Base-by-base conservation (phyloP, 2,329 filamentous ascomycete species). In the Camptophora hylomeconis region DNA sequence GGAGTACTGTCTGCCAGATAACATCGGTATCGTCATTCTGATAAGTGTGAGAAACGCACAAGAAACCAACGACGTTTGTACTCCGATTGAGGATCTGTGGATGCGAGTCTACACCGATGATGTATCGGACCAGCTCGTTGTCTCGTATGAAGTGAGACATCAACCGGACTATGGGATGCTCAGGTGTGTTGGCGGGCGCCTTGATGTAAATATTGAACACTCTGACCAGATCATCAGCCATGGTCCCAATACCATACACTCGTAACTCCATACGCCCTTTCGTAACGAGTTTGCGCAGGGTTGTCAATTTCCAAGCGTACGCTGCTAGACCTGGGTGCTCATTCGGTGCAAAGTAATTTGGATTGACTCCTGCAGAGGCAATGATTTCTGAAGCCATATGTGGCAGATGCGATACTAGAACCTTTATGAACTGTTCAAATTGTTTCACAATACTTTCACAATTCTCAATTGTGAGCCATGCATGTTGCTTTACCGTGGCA, bases 211-310 rank as follows among this genome's bases (percentile, higher is more conserved):
- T 60, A 32, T 65, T 69, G 65, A 75, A 89, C 14, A 81, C 60
- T 0, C 52, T 48, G 6, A 92, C 67, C 19, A 94, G 63, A 17
- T 81, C 74, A 6, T 47, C 49, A 40, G 80, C 79, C 69, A 94
- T 77, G 12, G 61, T 62, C n/a, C 72, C 69, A 27, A 87, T 75
- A 12, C 82, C 83, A 49, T 72, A 67, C 8, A 92, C 80, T 20
- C 87, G 76, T 20, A 94, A 63, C 47, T 92, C 82, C 83, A 95
- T 93, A 45, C 87, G 81, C 19, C 80, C 77, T 33, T 81, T 87
- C 45, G 69, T 73, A 29, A 94, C 75, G 41, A 87, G 73, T 41
- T 72, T 77, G 43, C 72, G 72, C 28, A 80, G 59, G 2, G 77
- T 59, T 23, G 63, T 61, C 42, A 93, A 74, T 28, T 72, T 75